A percentile compares a stretch with the other conserved stretches of the same genome.
phyloP scores from a whole-genome alignment of 768 basidiomycete species.

The Russula sp. region DNA sequence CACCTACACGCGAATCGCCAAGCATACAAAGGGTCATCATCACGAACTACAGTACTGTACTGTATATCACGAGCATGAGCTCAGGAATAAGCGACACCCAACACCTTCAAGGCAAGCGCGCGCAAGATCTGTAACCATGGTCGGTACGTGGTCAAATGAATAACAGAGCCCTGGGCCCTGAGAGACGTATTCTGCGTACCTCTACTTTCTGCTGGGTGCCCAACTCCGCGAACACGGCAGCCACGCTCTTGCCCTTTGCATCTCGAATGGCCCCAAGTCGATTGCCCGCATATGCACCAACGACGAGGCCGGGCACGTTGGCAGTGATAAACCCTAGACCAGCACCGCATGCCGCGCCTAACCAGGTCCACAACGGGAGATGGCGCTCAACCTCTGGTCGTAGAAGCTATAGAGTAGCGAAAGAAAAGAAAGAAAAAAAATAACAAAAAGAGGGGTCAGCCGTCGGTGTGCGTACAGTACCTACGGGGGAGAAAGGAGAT shows the following conservation, averaged over 20 bases:
- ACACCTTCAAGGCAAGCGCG: slow-evolving; percentile 76
- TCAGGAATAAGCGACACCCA: slow-evolving; percentile 54
- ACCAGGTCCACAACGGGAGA: slow-evolving; percentile 71
- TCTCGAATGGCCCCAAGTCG: slow-evolving; percentile 88
- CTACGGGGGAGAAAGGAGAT: slow-evolving; percentile 16
- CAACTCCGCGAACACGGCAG: slow-evolving; percentile 77
- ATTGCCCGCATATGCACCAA: slow-evolving; percentile 86
- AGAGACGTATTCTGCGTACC: slow-evolving; percentile 43
- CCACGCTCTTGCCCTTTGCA: slow-evolving; percentile 92
- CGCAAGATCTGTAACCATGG: slow-evolving; percentile 63
- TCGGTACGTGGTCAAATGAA: background rate
- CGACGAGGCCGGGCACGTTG: slow-evolving; percentile 81
- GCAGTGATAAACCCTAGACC: slow-evolving; percentile 52
- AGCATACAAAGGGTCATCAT: background rate
- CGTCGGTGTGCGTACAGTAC: too few relatives aligned
- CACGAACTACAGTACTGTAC: too few relatives aligned
- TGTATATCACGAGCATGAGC: background rate
- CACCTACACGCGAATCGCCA: background rate
- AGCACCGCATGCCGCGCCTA: slow-evolving; percentile 69
- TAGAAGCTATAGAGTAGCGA: slow-evolving; percentile 49
- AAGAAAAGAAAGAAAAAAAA: background rate
- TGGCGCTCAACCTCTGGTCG: slow-evolving; percentile 76
- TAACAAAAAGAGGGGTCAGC: too few relatives aligned
- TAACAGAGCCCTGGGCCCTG: background rate
- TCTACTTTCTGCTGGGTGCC: slow-evolving; percentile 82